Conservation (phyloP, 257 asterid genomes). For the Penstemon barbatus region DNA sequence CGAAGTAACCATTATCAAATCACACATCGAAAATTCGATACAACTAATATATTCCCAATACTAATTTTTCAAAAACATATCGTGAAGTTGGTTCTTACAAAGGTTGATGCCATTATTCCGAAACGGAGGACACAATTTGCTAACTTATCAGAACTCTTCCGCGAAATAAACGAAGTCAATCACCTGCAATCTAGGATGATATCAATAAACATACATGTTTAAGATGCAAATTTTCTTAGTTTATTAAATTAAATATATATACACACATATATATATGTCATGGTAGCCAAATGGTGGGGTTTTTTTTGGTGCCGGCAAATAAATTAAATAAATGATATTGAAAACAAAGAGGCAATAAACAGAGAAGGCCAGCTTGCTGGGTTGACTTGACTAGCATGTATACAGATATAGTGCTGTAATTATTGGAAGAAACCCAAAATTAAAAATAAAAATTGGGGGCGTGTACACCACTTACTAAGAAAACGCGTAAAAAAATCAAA, state of each 20-base stretch:
- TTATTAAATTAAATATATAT: background rate
- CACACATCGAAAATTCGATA: background rate
- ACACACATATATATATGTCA: background rate
- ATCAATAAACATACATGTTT: background rate
- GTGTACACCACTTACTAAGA: slow-evolving; percentile 15
- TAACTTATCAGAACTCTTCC: background rate
- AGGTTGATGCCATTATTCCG: slow-evolving; percentile 33
- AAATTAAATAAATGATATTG: background rate
- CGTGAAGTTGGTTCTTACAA: slow-evolving; percentile 30
- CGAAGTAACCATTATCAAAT: background rate
- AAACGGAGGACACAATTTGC: background rate
- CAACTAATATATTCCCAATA: background rate
- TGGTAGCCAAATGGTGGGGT: background rate
- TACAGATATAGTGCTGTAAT: background rate
- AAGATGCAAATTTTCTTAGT: background rate
- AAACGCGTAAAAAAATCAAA: slow-evolving; percentile 19
- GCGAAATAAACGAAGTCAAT: background rate
- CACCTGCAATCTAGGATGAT: slow-evolving; percentile 22
- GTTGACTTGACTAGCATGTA: background rate
- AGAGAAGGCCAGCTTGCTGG: slow-evolving; percentile 1
- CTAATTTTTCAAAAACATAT: background rate
- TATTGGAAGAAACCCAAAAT: background rate
- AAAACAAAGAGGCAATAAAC: background rate
- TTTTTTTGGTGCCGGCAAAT: background rate
- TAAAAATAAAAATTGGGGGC: background rate